A percentile compares a stretch with the other conserved stretches of the same genome.
phyloP scores from a whole-genome alignment of 106 monocot species.

The Dendrobium catenatum region DNA sequence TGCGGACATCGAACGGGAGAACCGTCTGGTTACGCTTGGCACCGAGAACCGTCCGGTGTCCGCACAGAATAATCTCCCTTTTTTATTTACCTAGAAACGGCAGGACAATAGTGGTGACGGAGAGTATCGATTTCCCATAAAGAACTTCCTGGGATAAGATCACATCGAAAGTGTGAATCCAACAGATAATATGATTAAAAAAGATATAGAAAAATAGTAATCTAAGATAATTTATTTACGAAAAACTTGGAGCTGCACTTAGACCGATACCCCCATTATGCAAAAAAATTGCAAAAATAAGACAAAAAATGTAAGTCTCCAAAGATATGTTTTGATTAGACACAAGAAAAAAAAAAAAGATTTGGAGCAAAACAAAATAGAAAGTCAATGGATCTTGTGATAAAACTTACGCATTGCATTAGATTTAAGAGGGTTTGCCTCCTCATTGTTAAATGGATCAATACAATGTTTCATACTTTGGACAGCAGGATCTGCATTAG shows the following conservation, averaged over 20 bases:
- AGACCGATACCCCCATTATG: neutral
- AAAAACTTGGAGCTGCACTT: slow-evolving; percentile 1
- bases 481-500: neutral
- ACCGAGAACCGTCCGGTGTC: too few species aligned
- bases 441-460: slow-evolving; percentile 65
- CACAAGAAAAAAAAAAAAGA: neutral
- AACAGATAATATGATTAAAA: neutral
- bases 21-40: too few species aligned
- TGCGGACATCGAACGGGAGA: too few species aligned
- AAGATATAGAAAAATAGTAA: neutral
- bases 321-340: neutral
- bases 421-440: slow-evolving; percentile 71
- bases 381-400: neutral
- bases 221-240: neutral
- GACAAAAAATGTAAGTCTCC: neutral
- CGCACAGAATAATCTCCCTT: too few species aligned
- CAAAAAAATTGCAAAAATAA: too few species aligned
- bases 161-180: neutral
- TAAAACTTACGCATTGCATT: slow-evolving; percentile 78
- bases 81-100: slow-evolving; percentile 63
- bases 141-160: slow-evolving; percentile 63
- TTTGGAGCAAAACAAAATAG: neutral
- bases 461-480: slow-evolving; percentile 22
- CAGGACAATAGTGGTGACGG: slow-evolving; percentile 85
- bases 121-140: slow-evolving; percentile 94